Evolutionary conservation across 208 protist genomes (phyloP).

Genomic region (Crithidia thermophila): DNA sequence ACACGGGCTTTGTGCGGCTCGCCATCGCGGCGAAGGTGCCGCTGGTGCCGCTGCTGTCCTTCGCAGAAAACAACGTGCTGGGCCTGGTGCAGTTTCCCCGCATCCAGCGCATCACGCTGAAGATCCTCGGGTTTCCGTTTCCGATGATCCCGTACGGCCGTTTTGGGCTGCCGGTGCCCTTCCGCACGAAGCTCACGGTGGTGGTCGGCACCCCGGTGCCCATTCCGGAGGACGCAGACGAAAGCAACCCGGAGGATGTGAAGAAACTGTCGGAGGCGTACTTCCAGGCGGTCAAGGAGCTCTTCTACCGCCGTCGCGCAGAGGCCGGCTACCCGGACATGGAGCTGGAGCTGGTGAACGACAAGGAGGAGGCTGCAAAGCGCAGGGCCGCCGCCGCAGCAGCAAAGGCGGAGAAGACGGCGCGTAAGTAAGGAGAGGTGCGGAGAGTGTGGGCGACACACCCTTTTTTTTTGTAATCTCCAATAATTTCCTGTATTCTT

Average conservation of each 20-base stretch:
- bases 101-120: conserved; percentile 65
- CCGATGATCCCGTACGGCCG: conserved; percentile 78
- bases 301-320: conserved; percentile 77
- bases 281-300: conserved; percentile 54
- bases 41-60: conserved; percentile 82
- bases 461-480: too few species aligned
- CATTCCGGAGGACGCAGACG: conserved; percentile 56
- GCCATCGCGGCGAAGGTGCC: conserved; percentile 65
- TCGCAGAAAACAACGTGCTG: conserved; percentile 83
- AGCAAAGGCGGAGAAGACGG: conserved; percentile 18
- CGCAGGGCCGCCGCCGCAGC: conserved; percentile 16
- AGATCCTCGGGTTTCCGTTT: conserved; percentile 79
- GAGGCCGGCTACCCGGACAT: conserved; percentile 78
- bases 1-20: conserved; percentile 81
- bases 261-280: conserved; percentile 52
- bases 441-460: too few species aligned
- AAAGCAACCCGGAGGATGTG: conserved; percentile 67
- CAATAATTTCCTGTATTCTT: too few species aligned
- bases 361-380: conserved; percentile 40
- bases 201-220: conserved; percentile 67
- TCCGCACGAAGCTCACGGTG: conserved; percentile 57
- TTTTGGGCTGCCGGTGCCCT: conserved; percentile 71
- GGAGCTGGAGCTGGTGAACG: conserved; percentile 65
- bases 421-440: neutral
- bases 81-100: conserved; percentile 61